These are phyloP conservation scores for Achlya hypogyna DNA, from an alignment of 352 stramenopile genomes.

Conservation along the genomic window DNA sequence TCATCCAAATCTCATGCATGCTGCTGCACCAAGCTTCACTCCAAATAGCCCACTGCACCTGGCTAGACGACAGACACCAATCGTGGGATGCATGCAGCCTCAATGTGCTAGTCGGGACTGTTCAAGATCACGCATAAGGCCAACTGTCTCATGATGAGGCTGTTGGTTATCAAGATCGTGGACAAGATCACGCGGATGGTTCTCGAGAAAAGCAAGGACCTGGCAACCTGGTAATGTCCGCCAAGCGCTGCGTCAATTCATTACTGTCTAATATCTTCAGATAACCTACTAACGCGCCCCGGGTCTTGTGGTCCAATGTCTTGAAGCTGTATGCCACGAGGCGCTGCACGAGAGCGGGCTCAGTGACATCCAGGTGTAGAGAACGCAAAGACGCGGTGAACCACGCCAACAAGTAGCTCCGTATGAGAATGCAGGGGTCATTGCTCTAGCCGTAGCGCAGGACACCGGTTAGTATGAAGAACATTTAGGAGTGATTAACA, in stretches of 20 bases:
- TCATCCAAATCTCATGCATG: too few relatives aligned
- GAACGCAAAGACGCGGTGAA: neutral
- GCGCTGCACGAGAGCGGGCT: neutral
- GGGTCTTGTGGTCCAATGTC: neutral
- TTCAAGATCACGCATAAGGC: slow-evolving; percentile 74
- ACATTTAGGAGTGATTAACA: too few relatives aligned
- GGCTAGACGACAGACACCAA: too few relatives aligned
- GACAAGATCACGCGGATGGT: slow-evolving; percentile 29
- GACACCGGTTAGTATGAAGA: too few relatives aligned
- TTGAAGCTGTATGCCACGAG: neutral
- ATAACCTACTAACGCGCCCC: neutral
- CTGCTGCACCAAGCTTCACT: too few relatives aligned
- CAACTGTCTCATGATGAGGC: slow-evolving; percentile 60
- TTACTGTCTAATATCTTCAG: too few relatives aligned
- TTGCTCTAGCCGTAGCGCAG: too few relatives aligned
- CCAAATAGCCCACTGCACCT: too few relatives aligned
- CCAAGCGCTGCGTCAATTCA: too few relatives aligned
- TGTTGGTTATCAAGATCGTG: slow-evolving; percentile 47
- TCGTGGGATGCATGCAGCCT: too few relatives aligned
- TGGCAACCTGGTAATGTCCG: neutral
- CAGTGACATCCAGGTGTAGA: neutral
- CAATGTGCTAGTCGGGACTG: slow-evolving; percentile 23
- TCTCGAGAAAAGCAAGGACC: neutral
- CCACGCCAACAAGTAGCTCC: neutral
- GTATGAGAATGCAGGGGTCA: too few relatives aligned